Evolutionary conservation across 177 flowering plant species (phyloP).

Genomic region (Vitis hybrid): DNA sequence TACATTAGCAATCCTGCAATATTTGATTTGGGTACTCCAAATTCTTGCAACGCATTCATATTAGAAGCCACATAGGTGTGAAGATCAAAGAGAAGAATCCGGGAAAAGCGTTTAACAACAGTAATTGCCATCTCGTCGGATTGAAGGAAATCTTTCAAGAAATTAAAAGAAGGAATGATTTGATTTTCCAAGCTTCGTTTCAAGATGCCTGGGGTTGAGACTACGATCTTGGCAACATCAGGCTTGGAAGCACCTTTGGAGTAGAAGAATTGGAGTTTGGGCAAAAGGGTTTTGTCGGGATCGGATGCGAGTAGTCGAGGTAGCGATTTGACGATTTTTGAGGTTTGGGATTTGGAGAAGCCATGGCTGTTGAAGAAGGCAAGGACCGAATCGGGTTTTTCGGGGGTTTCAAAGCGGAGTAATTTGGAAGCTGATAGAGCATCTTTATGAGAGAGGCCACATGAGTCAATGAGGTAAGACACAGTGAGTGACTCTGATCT

Average conservation of each 20-base stretch:
- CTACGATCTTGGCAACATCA: constrained; percentile 18
- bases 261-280: constrained; percentile 34
- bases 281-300: constrained; percentile 27
- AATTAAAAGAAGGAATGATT: constrained; percentile 19
- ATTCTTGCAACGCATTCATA: constrained; percentile 1
- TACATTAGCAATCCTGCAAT: not conserved
- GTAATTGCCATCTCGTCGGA: not conserved
- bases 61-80: not conserved
- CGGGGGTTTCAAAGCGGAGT: constrained; percentile 10
- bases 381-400: constrained; percentile 22
- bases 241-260: constrained; percentile 22
- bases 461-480: constrained; percentile 24
- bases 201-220: constrained; percentile 4
- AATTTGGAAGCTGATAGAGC: constrained; percentile 20
- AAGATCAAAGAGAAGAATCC: not conserved
- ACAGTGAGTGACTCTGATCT: constrained; percentile 14
- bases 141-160: not conserved
- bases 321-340: not conserved
- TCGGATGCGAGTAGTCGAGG: constrained; percentile 18
- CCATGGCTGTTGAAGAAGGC: constrained; percentile 24
- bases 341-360: constrained; percentile 23
- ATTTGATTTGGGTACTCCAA: constrained; percentile 20
- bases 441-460: constrained; percentile 21
- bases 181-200: constrained; percentile 7
- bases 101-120: not conserved